Evolutionary conservation across 768 basidiomycete genomes (phyloP), one percentile per base, ranked within the genome.

Genomic region (Amanita thiersii): DNA sequence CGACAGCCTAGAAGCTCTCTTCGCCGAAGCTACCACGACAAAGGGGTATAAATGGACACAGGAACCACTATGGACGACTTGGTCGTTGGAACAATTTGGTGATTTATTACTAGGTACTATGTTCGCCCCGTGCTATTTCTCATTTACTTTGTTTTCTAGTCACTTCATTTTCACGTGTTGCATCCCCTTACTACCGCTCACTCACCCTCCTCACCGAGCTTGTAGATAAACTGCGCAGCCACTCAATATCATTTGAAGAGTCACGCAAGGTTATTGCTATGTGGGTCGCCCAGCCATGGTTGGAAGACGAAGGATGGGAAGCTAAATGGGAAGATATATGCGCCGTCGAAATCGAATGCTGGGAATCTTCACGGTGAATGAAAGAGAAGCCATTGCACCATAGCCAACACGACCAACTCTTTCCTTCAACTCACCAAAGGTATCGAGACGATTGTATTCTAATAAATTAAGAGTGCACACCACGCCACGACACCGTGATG

Each of bases 11-110:
- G 87, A 90, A 46, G 52, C 58, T 2, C 55, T 86, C 2, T 59
- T 87, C 9, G 61, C 72, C 20, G 87, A 90, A 31, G 84, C 85
- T 2, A 72, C 77, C 52, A 84, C 73, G 56, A 58, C 63, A 11
- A 87, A 84, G 56, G 86, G 87, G 0, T 79, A 75, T 63, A 62
- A 68, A 46, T 88, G 83, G 80, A 79, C 75, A 2, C 68, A 70
- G 48, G 83, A 88, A 46, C 79, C 84, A 1, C 63, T 90, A 32
- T 90, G 87, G 87, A 62, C 74, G 18, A 87, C 86, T 8, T 90
- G 87, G 87, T 66, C 87, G 0, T 60, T 89, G 19, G 81, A 84
- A 50, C 82, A 75, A 58, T 87, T 90, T 43, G 83, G 87, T 84
- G 45, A 66, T 54, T 39, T n/a, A n/a, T n/a, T n/a, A n/a, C n/a